Evolutionary conservation across 2,329 filamentous ascomycete genomes (phyloP), one percentile per base, ranked within the genome.

Genomic region (Aplosporella prunicola): DNA sequence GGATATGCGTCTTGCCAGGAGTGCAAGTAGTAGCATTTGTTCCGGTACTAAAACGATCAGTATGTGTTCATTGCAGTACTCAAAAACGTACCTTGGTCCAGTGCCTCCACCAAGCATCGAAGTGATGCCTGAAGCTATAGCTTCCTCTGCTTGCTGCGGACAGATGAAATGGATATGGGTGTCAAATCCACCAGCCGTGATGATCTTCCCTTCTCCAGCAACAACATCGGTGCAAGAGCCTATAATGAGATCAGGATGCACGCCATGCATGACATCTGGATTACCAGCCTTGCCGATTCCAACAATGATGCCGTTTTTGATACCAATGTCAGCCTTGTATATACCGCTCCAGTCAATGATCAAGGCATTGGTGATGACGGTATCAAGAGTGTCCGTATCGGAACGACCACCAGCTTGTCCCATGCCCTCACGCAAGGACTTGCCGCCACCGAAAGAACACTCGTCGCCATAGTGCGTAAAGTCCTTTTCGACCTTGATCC

Each of bases 241-340:
- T 8, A 95, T 76, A 2, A 94, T 66, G 78, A 96, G 77, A 39
- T 78, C 71, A 0, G 76, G 68, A 42, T 80, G 69, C 5, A 96
- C 85, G 4, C 84, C 84, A 20, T 91, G 81, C 89, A 95, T 95
- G 31, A 93, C 77, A 61, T 96, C 89, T n/a, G 89, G 89, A 52
- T 95, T 96, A 14, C 89, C 89, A 11, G 89, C 86, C 62, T 96
- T 95, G 42, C 89, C 89, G 48, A 96, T 89, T 1, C 78, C 89
- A 18, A 80, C 79, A 51, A 96, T 95, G 25, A 82, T 57, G 2
- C 89, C 88, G 48, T 87, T 63, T 60, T 93, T 94, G 58, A 96
- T 79, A 18, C 89, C 89, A 55, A 96, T 93, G 58, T 96, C 89
- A 5, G 88, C 89, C 65, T 96, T 96, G 69, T 85, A 93, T 53